phyloP scores from a whole-genome alignment of 768 basidiomycete genomes.

The Symmetrospora coprosmae region DNA sequence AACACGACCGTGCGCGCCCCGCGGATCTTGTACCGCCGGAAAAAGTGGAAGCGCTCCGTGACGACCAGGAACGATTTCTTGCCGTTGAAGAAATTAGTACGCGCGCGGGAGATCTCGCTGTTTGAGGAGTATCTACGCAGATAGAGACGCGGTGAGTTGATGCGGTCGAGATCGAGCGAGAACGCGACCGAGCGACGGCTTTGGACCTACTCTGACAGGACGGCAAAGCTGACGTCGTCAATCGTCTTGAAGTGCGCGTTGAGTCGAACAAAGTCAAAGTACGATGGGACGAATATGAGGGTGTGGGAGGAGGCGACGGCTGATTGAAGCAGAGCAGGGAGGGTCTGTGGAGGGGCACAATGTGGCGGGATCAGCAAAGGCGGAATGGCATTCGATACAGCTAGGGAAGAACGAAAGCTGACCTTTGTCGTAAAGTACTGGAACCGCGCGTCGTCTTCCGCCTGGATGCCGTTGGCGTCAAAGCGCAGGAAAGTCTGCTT shows the following conservation, averaged over 20 bases:
- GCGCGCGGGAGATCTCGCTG: constrained; percentile 82
- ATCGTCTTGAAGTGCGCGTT: constrained; percentile 70
- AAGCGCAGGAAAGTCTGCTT: constrained; percentile 69
- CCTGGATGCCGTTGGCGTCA: constrained; percentile 53
- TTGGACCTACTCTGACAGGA: constrained; percentile 75
- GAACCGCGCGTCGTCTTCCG: constrained; percentile 77
- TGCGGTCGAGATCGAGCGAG: not conserved
- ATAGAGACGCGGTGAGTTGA: constrained; percentile 3
- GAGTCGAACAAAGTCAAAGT: constrained; percentile 87
- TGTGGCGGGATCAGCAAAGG: too few relatives aligned
- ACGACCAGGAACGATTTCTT: constrained; percentile 73
- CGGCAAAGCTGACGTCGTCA: constrained; percentile 54
- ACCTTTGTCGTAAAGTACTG: constrained; percentile 75
- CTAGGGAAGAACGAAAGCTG: constrained; percentile 21
- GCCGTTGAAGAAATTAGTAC: constrained; percentile 80
- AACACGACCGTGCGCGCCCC: constrained; percentile 87
- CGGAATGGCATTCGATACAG: too few relatives aligned
- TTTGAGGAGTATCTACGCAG: constrained; percentile 67
- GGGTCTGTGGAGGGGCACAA: constrained; percentile 53
- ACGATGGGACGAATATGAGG: constrained; percentile 77
- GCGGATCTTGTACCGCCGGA: constrained; percentile 77
- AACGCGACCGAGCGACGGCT: not conserved
- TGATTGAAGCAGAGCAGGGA: constrained; percentile 72
- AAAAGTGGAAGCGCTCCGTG: constrained; percentile 98
- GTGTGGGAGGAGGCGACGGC: constrained; percentile 85